A percentile compares a stretch with the other conserved stretches of the same genome.
phyloP scores from a whole-genome alignment of 768 basidiomycete species.

The Hypholoma sublateritium region DNA sequence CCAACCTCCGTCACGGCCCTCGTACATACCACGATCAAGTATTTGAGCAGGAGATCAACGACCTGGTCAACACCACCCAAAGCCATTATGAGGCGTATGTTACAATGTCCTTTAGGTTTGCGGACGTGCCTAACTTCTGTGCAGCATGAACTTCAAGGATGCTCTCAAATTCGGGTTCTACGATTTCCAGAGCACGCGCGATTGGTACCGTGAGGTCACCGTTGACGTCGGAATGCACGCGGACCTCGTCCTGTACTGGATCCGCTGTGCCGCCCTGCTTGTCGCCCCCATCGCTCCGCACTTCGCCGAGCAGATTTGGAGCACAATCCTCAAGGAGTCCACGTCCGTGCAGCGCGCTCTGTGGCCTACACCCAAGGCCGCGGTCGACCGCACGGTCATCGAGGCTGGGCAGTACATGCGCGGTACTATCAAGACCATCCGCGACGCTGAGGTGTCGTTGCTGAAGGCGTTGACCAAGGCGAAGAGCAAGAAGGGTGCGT shows the following conservation, averaged over 20 bases:
- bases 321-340: conserved; percentile 66
- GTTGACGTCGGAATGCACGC: conserved; percentile 88
- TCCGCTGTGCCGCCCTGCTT: conserved; percentile 77
- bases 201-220: conserved; percentile 96
- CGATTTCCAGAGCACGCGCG: conserved; percentile 87
- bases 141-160: conserved; percentile 92
- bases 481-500: conserved; percentile 56
- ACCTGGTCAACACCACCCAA: conserved; percentile 81
- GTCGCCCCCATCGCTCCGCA: conserved; percentile 90
- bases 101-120: too few species aligned
- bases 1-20: conserved; percentile 71
- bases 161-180: conserved; percentile 95
- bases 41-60: conserved; percentile 90
- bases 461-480: conserved; percentile 80
- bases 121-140: neutral
- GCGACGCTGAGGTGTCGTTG: conserved; percentile 80
- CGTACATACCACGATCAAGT: conserved; percentile 84
- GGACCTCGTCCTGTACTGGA: conserved; percentile 85
- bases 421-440: conserved; percentile 84
- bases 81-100: conserved; percentile 79
- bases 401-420: conserved; percentile 87
- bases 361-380: conserved; percentile 70
- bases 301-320: conserved; percentile 91
- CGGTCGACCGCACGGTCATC: conserved; percentile 64
- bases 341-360: conserved; percentile 78